Evolutionary conservation across 768 basidiomycete genomes (phyloP).

Genomic region (Amanita jacksonii): DNA sequence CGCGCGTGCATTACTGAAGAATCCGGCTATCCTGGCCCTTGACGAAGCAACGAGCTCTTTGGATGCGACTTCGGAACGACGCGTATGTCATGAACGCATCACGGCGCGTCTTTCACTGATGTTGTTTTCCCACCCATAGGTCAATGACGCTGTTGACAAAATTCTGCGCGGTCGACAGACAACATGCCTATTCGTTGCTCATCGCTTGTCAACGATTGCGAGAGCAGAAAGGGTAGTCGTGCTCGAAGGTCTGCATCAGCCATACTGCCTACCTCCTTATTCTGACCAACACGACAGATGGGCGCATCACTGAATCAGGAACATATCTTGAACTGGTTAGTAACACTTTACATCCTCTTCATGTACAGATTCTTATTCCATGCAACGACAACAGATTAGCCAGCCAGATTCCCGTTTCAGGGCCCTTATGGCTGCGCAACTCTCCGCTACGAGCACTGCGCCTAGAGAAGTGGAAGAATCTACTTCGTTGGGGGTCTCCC

Average conservation of each 20-base stretch:
- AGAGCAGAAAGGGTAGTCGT: slow-evolving; percentile 86
- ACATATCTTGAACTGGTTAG: slow-evolving; percentile 69
- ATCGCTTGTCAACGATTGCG: slow-evolving; percentile 84
- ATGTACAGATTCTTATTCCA: neutral
- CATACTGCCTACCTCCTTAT: neutral
- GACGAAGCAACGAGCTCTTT: slow-evolving; percentile 88
- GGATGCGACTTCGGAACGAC: slow-evolving; percentile 82
- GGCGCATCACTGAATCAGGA: slow-evolving; percentile 74
- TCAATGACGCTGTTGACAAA: slow-evolving; percentile 87
- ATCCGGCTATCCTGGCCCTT: slow-evolving; percentile 78
- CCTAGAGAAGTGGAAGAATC: neutral
- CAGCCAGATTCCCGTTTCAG: slow-evolving; percentile 73
- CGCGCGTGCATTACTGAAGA: slow-evolving; percentile 80
- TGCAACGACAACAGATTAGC: slow-evolving; percentile 38
- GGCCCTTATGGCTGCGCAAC: slow-evolving; percentile 81
- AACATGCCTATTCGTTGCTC: slow-evolving; percentile 85
- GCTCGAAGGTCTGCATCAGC: slow-evolving; percentile 53
- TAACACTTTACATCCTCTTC: slow-evolving; percentile 6
- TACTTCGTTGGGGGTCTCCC: neutral
- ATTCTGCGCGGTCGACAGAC: slow-evolving; percentile 73
- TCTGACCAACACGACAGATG: slow-evolving; percentile 32
- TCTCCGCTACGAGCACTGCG: slow-evolving; percentile 40
- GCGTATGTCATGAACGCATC: slow-evolving; percentile 31
- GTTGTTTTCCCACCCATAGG: slow-evolving; percentile 36
- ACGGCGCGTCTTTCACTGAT: neutral